Conservation (phyloP, 148 eudicot species). For the Bassia scoparia region DNA sequence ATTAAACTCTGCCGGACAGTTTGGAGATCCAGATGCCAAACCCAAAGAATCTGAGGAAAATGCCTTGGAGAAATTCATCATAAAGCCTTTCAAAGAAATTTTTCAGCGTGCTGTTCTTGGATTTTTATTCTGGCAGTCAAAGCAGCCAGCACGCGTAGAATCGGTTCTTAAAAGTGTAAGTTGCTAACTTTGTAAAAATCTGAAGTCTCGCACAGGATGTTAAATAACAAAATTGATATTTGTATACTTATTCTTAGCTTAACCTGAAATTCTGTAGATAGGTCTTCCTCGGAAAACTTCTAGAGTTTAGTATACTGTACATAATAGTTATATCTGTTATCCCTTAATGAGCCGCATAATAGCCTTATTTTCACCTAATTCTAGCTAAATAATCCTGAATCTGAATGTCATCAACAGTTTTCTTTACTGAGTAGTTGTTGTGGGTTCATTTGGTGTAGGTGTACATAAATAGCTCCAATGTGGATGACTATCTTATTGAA, state of each 20-base stretch:
- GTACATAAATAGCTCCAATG: slow-evolving; percentile 65
- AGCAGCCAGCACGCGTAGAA: slow-evolving; percentile 74
- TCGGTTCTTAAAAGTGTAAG: slow-evolving; percentile 91
- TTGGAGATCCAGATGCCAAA: slow-evolving; percentile 53
- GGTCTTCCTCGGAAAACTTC: too few species aligned
- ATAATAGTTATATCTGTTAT: too few species aligned
- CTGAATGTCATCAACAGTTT: not conserved
- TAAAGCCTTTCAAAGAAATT: slow-evolving; percentile 70
- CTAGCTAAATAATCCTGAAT: too few species aligned
- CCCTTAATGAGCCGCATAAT: too few species aligned
- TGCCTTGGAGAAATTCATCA: slow-evolving; percentile 46
- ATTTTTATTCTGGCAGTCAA: slow-evolving; percentile 87
- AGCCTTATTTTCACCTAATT: too few species aligned
- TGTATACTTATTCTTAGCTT: not conserved
- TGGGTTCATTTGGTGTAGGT: slow-evolving; percentile 46
- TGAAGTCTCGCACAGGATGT: not conserved
- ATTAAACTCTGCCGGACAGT: slow-evolving; percentile 87
- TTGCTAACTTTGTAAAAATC: slow-evolving; percentile 6
- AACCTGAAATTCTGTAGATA: not conserved
- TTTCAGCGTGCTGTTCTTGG: slow-evolving; percentile 87
- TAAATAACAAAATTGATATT: not conserved
- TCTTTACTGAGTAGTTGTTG: not conserved
- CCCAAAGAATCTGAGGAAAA: slow-evolving; percentile 48
- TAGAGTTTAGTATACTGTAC: too few species aligned
- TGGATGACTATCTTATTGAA: slow-evolving; percentile 87